These are phyloP conservation scores for Mortierella polycephala DNA, from an alignment of 371 early-diverging fungal species.

Conservation along the genomic window DNA sequence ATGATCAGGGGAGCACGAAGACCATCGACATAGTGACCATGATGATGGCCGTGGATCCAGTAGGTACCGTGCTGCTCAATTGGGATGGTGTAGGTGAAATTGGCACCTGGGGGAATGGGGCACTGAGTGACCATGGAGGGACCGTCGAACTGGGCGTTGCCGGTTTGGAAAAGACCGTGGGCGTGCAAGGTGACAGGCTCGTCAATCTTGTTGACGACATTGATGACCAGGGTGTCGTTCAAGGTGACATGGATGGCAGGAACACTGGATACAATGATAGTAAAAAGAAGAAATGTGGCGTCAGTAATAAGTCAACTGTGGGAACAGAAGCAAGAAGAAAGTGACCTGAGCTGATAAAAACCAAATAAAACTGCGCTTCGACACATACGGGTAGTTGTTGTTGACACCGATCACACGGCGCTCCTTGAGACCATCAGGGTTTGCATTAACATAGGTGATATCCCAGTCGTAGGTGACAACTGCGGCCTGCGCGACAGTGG, in stretches of 20 bases:
- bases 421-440: slow-evolving; percentile 71
- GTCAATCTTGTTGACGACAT: slow-evolving; percentile 71
- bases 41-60: slow-evolving; percentile 79
- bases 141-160: slow-evolving; percentile 71
- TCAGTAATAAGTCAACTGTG: not conserved
- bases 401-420: slow-evolving; percentile 82
- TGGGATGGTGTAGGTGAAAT: slow-evolving; percentile 72
- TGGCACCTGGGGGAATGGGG: slow-evolving; percentile 51
- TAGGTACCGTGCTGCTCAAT: slow-evolving; percentile 75
- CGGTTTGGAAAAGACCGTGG: slow-evolving; percentile 76
- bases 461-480: slow-evolving; percentile 77
- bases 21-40: slow-evolving; percentile 86
- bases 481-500: slow-evolving; percentile 58
- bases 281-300: not conserved
- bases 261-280: slow-evolving; percentile 35
- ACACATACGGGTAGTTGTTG: slow-evolving; percentile 73
- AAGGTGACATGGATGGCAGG: slow-evolving; percentile 59
- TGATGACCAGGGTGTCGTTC: slow-evolving; percentile 70
- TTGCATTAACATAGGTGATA: slow-evolving; percentile 70
- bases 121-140: slow-evolving; percentile 72
- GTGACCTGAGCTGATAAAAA: not conserved
- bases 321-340: not conserved
- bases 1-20: slow-evolving; percentile 80
- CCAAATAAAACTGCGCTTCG: not conserved
- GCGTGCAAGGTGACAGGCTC: slow-evolving; percentile 71